Conservation (phyloP, 1,284 basidiomycete genomes). For the Leccinum fuscescens region DNA sequence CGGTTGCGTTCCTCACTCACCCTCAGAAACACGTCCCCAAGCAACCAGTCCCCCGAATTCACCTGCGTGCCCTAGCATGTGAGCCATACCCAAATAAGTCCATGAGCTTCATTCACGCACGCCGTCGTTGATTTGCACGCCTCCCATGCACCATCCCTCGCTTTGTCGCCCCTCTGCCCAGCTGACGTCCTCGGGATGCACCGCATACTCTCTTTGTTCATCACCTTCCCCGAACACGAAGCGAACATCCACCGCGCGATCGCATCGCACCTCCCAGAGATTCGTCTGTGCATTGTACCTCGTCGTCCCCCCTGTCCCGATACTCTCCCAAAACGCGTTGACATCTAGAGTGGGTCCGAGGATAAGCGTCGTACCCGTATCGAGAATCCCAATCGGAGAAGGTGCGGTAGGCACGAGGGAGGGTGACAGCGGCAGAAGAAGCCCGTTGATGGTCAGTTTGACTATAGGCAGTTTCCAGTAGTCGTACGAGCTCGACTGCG, state of each 20-base stretch:
- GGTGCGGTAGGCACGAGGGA: constrained; percentile 46
- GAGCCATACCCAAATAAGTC: constrained; percentile 1
- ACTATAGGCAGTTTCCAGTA: constrained; percentile 59
- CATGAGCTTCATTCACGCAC: constrained; percentile 31
- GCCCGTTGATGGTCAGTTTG: constrained; percentile 44
- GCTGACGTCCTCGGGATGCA: constrained; percentile 54
- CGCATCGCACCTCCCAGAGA: constrained; percentile 53
- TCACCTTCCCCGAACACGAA: constrained; percentile 46
- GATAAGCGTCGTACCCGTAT: constrained; percentile 58
- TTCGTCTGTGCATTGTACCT: constrained; percentile 39
- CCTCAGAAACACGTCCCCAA: constrained; percentile 57
- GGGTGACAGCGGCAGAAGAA: constrained; percentile 40
- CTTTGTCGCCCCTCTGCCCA: constrained; percentile 43
- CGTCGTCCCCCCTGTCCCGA: constrained; percentile 40
- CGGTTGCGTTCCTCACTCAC: constrained; percentile 32
- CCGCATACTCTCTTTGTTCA: constrained; percentile 38
- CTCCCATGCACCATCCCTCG: constrained; percentile 56
- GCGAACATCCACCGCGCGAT: constrained; percentile 45
- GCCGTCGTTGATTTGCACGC: constrained; percentile 54
- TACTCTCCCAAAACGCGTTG: constrained; percentile 45
- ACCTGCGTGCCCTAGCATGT: constrained; percentile 36
- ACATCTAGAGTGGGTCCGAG: constrained; percentile 54
- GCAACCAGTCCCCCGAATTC: constrained; percentile 60
- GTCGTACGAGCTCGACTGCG: constrained; percentile 41
- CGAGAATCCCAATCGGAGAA: constrained; percentile 51